Evolutionary conservation across 129 eudicot species (phyloP), one percentile per base, ranked within the genome.

Genomic region (Ambrosia trifida): DNA sequence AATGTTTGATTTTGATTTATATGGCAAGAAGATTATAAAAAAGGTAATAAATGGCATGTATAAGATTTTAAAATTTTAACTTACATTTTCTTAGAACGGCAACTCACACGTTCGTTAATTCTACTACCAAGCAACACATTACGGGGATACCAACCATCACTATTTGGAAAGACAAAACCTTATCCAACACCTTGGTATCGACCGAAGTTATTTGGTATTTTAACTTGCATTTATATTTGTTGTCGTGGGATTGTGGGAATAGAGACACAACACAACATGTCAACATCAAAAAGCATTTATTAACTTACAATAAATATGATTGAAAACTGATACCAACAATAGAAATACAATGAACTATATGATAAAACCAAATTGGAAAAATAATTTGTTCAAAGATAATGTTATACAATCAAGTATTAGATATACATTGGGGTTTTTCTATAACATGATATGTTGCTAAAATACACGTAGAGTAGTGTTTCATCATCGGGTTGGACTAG

Each of bases 251-350:
- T 24, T 14, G 52, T 70, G 9, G 43, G 24, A 59, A 53, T 11
- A 33, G 56, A 45, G 46, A 46, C 16, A 14, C 20, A 28, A 24
- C 7, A 44, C 38, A 32, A 1, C 17, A 60, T 33, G 70, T 62
- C 70, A 18, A 62, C 47, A 47, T 61, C 70, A 7, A 18, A 56
- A 5, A 49, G 30, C 58, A 50, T 59, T 62, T 73, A 63, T 73
- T 64, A 73, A 32, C 71, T 20, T 64, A 4, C 38, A 49, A 63
- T 2, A 50, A 41, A 69, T 32, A 32, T 35, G 6, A 71, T 17
- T 14, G 24, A 13, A 43, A 30, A 41, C n/a, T 58, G 57, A 59
- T 43, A 57, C 17, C 31, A 14, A 58, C 17, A 58, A 44, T n/a
- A 14, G 13, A 12, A 28, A 58, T 41, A 52, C 63, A 31, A 33